Percentiles rank a stretch among this genome's conserved stretches.
These are phyloP conservation scores for Annulohypoxylon nitens DNA, from an alignment of 495 filamentous ascomycete species.

Conservation along the genomic window DNA sequence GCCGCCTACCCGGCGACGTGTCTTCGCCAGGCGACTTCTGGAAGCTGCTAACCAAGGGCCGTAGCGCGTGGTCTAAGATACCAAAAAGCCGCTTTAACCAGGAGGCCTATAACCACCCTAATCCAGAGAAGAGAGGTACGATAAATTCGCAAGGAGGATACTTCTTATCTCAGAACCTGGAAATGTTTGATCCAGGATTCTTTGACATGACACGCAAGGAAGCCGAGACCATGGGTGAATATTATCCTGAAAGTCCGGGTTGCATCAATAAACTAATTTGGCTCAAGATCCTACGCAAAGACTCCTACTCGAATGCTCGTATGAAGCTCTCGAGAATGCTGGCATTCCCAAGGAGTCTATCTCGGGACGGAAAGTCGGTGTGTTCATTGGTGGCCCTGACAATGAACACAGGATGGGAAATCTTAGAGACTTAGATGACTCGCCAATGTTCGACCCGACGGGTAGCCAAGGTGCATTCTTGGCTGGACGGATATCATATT, in stretches of 20 bases:
- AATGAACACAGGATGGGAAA: constrained; percentile 54
- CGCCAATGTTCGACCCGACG: constrained; percentile 57
- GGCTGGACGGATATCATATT: constrained; percentile 69
- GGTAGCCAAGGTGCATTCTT: constrained; percentile 63
- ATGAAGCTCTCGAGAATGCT: constrained; percentile 65
- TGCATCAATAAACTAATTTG: constrained; percentile 12
- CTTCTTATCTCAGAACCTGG: constrained; percentile 66
- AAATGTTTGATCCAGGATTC: constrained; percentile 65
- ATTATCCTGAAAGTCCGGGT: neutral
- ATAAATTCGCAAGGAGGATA: constrained; percentile 64
- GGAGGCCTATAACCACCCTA: constrained; percentile 77
- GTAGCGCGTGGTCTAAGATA: constrained; percentile 60
- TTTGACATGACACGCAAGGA: constrained; percentile 65
- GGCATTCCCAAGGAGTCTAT: constrained; percentile 63
- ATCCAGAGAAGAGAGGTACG: constrained; percentile 57
- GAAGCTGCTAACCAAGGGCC: constrained; percentile 57
- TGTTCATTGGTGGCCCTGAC: constrained; percentile 61
- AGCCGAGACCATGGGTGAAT: constrained; percentile 60
- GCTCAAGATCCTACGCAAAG: constrained; percentile 67
- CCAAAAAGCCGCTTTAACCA: constrained; percentile 75
- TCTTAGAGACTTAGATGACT: constrained; percentile 57
- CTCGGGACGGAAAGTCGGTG: constrained; percentile 59
- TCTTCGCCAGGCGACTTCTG: constrained; percentile 60
- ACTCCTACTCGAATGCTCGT: constrained; percentile 67
- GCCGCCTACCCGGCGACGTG: constrained; percentile 63